Evolutionary conservation across 2,329 filamentous ascomycete genomes (phyloP).

Genomic region (Chrysoporthe deuterocubensis): DNA sequence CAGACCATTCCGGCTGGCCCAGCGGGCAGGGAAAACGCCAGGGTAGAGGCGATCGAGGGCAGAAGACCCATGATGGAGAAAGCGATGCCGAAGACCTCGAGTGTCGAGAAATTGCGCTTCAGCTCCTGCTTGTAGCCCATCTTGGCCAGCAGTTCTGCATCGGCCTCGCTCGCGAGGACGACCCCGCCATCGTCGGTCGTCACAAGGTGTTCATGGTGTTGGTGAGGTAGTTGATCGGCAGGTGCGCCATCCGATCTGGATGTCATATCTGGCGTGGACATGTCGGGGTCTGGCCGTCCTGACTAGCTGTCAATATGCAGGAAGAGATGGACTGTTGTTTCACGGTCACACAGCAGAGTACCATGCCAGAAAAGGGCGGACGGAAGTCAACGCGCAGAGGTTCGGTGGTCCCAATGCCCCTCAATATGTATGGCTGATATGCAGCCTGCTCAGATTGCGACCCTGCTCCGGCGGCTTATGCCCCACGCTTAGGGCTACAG

Average conservation of each 20-base stretch:
- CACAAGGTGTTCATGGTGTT: slow-evolving; percentile 25
- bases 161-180: slow-evolving; percentile 32
- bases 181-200: slow-evolving; percentile 30
- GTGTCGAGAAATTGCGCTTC: slow-evolving; percentile 62
- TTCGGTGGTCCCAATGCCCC: background rate
- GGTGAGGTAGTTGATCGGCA: background rate
- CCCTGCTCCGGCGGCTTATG: slow-evolving; percentile 7
- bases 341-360: background rate
- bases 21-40: slow-evolving; percentile 62
- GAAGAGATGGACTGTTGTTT: background rate
- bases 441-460: slow-evolving; percentile 8
- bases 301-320: background rate
- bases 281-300: background rate
- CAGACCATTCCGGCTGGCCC: slow-evolving; percentile 66
- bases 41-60: slow-evolving; percentile 63
- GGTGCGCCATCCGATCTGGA: slow-evolving; percentile 19
- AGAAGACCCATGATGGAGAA: slow-evolving; percentile 65
- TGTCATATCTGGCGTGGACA: slow-evolving; percentile 18
- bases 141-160: slow-evolving; percentile 29
- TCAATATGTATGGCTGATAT: background rate
- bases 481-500: background rate
- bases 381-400: background rate
- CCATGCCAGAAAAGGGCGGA: background rate
- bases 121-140: slow-evolving; percentile 58
- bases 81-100: slow-evolving; percentile 65